Evolutionary conservation across 2,329 filamentous ascomycete species (phyloP).

Genomic region (Lasiodiplodia sp.): DNA sequence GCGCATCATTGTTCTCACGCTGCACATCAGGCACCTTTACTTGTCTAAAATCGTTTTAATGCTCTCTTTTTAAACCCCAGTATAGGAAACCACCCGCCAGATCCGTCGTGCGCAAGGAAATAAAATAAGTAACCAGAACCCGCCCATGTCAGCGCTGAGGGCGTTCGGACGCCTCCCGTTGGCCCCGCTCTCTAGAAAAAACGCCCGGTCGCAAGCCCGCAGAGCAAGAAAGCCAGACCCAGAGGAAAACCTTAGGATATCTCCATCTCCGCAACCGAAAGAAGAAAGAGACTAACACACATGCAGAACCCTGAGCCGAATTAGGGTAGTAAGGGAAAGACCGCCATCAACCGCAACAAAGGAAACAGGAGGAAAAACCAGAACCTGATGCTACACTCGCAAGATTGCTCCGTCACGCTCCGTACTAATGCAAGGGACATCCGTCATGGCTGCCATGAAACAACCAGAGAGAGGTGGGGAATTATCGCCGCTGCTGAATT

Average conservation of each 20-base stretch:
- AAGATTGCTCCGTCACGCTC: constrained; percentile 30
- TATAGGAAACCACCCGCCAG: constrained; percentile 19
- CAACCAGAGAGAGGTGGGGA: constrained; percentile 16
- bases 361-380: constrained; percentile 36
- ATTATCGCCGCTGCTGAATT: constrained; percentile 25
- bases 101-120: constrained; percentile 26
- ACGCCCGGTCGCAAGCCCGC: constrained; percentile 29
- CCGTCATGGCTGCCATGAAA: constrained; percentile 10
- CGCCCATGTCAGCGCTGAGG: constrained; percentile 21
- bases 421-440: constrained; percentile 30
- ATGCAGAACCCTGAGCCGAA: constrained; percentile 31
- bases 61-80: constrained; percentile 28
- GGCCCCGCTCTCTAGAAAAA: constrained; percentile 29
- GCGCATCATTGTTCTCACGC: not conserved
- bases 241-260: constrained; percentile 30
- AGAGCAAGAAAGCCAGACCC: constrained; percentile 29
- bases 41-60: constrained; percentile 26
- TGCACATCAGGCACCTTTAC: not conserved
- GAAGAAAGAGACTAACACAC: constrained; percentile 33
- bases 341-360: constrained; percentile 38
- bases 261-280: constrained; percentile 31
- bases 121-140: constrained; percentile 22
- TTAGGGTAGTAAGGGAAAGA: constrained; percentile 29
- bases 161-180: constrained; percentile 29
- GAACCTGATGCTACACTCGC: constrained; percentile 30